These are phyloP conservation scores for Sclerotinia nivalis DNA, from an alignment of 2,329 filamentous ascomycete species.

Conservation along the genomic window DNA sequence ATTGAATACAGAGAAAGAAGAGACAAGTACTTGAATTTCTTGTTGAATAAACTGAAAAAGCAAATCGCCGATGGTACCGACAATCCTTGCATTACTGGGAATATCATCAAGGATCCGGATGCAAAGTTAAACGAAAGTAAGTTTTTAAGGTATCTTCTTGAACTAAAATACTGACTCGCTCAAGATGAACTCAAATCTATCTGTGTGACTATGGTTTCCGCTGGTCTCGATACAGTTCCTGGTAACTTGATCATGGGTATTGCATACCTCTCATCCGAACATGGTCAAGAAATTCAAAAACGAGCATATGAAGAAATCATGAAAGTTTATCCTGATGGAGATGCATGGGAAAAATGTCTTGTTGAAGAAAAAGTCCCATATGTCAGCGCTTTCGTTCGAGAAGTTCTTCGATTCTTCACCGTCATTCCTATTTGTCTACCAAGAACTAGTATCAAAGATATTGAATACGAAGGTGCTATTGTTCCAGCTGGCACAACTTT, in stretches of 20 bases:
- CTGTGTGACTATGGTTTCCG: constrained; percentile 79
- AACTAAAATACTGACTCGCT: constrained; percentile 44
- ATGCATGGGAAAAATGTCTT: constrained; percentile 74
- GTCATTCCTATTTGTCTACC: constrained; percentile 80
- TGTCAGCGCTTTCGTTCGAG: constrained; percentile 75
- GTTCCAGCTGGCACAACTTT: constrained; percentile 78
- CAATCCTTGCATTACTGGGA: constrained; percentile 67
- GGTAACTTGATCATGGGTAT: constrained; percentile 79
- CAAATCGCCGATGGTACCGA: constrained; percentile 63
- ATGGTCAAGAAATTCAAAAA: constrained; percentile 69
- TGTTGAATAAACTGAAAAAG: constrained; percentile 61
- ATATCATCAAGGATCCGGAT: constrained; percentile 61
- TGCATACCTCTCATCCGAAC: constrained; percentile 67
- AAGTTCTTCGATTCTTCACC: constrained; percentile 75
- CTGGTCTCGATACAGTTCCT: constrained; percentile 78
- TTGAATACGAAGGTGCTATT: constrained; percentile 63
- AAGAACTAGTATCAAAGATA: constrained; percentile 69
- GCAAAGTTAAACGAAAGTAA: constrained; percentile 67
- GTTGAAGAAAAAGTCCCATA: constrained; percentile 75
- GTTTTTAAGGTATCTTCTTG: constrained; percentile 34
- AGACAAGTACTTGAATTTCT: constrained; percentile 62
- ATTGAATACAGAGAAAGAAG: constrained; percentile 66
- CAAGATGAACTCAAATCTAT: constrained; percentile 76
- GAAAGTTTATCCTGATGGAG: constrained; percentile 68
- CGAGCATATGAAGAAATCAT: constrained; percentile 70